Conservation (phyloP, 768 basidiomycete genomes). For the Podaxis carcinomalis region DNA sequence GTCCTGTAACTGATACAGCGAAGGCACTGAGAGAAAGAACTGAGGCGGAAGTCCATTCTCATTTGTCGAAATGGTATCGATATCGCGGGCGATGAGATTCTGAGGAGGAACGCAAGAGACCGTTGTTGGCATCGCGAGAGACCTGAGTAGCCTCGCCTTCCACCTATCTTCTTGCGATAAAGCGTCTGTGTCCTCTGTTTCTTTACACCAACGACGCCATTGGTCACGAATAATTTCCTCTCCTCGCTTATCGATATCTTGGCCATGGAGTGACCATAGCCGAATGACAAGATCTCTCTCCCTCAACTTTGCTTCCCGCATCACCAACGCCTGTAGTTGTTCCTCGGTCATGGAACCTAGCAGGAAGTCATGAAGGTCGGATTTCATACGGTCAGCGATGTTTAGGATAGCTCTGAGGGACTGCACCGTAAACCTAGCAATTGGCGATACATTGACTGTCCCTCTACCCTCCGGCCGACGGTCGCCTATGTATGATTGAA, state of each 20-base stretch:
- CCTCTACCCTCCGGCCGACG: not conserved
- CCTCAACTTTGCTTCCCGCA: constrained; percentile 45
- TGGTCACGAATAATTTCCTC: constrained; percentile 24
- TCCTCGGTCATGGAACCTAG: constrained; percentile 64
- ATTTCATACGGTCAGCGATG: constrained; percentile 61
- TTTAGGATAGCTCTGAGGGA: constrained; percentile 43
- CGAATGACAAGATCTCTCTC: constrained; percentile 54
- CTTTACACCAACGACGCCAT: constrained; percentile 29
- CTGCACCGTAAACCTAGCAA: constrained; percentile 47
- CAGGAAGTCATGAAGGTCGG: constrained; percentile 62
- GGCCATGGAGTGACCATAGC: constrained; percentile 34
- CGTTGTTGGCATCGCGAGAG: constrained; percentile 34
- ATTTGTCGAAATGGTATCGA: not conserved
- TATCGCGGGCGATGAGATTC: not conserved
- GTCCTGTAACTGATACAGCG: constrained; percentile 59
- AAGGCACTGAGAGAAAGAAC: constrained; percentile 55
- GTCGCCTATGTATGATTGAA: not conserved
- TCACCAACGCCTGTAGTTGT: constrained; percentile 46
- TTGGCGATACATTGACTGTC: constrained; percentile 16
- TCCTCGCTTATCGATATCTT: constrained; percentile 12
- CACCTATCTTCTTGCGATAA: constrained; percentile 28
- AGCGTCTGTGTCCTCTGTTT: not conserved
- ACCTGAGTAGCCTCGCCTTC: constrained; percentile 44
- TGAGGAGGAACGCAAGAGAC: constrained; percentile 36
- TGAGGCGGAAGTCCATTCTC: constrained; percentile 57